Conservation (phyloP, 2,329 filamentous ascomycete genomes). For the Rhinocladiella similis region DNA sequence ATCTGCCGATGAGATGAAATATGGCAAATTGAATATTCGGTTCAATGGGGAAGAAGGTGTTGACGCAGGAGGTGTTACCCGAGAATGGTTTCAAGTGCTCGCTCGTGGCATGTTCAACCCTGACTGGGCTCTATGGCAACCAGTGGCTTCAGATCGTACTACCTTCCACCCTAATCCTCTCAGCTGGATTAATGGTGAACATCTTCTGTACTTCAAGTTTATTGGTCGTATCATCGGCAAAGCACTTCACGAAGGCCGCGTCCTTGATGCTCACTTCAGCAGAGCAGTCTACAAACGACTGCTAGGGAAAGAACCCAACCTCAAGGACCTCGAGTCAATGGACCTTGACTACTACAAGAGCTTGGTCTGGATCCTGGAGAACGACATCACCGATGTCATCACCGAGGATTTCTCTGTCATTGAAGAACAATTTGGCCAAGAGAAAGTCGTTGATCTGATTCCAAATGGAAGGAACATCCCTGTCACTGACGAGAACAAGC, state of each 20-base stretch:
- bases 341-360: conserved; percentile 99
- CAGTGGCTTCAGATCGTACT: conserved; percentile 93
- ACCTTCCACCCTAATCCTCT: conserved; percentile 98
- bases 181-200: conserved; percentile 91
- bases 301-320: conserved; percentile 87
- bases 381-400: conserved; percentile 97
- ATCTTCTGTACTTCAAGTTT: conserved; percentile 98
- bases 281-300: conserved; percentile 98
- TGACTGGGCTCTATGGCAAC: conserved; percentile 94
- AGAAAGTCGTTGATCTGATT: conserved; percentile 81
- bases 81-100: conserved; percentile 99
- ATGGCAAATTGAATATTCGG: conserved; percentile 94
- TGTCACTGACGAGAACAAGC: conserved; percentile 97
- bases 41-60: conserved; percentile 98
- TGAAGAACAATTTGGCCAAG: conserved; percentile 90
- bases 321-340: conserved; percentile 99
- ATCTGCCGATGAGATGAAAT: conserved; percentile 94
- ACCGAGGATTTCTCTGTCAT: conserved; percentile 95
- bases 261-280: conserved; percentile 98
- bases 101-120: conserved; percentile 98
- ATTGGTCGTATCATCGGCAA: conserved; percentile 98
- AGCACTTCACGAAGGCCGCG: conserved; percentile 90
- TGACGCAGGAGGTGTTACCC: conserved; percentile 93
- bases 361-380: conserved; percentile 95
- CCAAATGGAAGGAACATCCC: conserved; percentile 86